Evolutionary conservation across 163 green algal species (phyloP), one percentile per base, ranked within the genome.

Genomic region (Chlorella variabilis): DNA sequence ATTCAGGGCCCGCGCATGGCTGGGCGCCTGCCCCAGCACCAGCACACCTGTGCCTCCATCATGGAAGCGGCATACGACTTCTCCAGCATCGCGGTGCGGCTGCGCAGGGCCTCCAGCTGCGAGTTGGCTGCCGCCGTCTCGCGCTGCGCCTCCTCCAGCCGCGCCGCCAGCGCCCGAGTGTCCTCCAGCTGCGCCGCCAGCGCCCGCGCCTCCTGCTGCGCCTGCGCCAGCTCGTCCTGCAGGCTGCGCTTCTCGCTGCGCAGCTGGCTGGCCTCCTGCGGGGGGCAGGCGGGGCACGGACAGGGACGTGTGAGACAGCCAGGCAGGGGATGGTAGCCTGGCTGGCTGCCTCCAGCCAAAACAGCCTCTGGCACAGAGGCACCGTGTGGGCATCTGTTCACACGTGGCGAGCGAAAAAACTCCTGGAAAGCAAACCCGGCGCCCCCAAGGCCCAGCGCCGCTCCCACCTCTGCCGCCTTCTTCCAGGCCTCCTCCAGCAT

Each of bases 221-320:
- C 49, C 49, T 41, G 42, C 6, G 21, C 39, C 48, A 78, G 71
- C 49, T 11, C 29, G 23, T 13, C n/a, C 48, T 51, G 21, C 71
- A 78, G 71, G 49, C 71, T 29, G 31, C 36, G 54, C 49, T 78
- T 42, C 49, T 78, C 42, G 4, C 31, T 38, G 18, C 49, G 49
- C 48, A 78, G 71, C 71, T 41, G 34, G 48, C 4, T 61, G 8
- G 71, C 71, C 71, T 78, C 71, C 69, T 76, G 69, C 29, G 18
- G 13, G 38, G 38, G n/a, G n/a, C n/a, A n/a, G n/a, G n/a, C n/a
- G n/a, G n/a, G n/a, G n/a, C n/a, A n/a, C n/a, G 27, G 34, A 6
- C 39, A 71, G 33, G 36, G 62, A 15, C 2, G 33, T 48, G 45
- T 11, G 45, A 54, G 45, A 54, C 11, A 15, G 15, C 11, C 45